phyloP scores from a whole-genome alignment of 2,329 filamentous ascomycete genomes.

The Aspergillus tubingensis region DNA sequence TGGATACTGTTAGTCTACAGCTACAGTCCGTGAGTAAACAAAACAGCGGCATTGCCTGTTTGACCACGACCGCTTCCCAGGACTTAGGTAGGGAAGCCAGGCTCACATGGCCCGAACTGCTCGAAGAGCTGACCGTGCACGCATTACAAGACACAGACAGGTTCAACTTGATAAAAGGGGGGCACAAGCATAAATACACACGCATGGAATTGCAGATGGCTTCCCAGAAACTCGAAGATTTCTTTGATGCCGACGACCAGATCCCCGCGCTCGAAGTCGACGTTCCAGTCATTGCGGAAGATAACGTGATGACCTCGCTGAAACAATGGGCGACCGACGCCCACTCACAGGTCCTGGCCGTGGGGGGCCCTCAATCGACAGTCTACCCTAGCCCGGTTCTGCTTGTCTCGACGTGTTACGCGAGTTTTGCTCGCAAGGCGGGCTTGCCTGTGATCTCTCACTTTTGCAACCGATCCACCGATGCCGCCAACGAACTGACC shows the following conservation, averaged over 20 bases:
- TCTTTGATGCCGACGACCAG: slow-evolving; percentile 40
- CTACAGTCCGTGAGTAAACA: slow-evolving; percentile 28
- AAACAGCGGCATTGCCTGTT: slow-evolving; percentile 33
- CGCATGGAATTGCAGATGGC: slow-evolving; percentile 36
- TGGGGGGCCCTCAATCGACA: slow-evolving; percentile 33
- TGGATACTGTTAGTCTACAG: slow-evolving; percentile 27
- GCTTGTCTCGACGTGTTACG: slow-evolving; percentile 38
- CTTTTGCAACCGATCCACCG: slow-evolving; percentile 35
- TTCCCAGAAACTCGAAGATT: slow-evolving; percentile 39
- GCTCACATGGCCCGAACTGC: slow-evolving; percentile 10
- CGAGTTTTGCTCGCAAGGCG: slow-evolving; percentile 32
- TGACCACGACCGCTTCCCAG: slow-evolving; percentile 33
- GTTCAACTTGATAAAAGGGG: slow-evolving; percentile 28
- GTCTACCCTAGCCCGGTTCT: slow-evolving; percentile 31
- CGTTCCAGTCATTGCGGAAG: slow-evolving; percentile 30
- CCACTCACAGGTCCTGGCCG: slow-evolving; percentile 35
- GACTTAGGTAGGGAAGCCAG: slow-evolving; percentile 32
- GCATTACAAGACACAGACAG: slow-evolving; percentile 27
- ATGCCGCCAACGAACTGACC: slow-evolving; percentile 25
- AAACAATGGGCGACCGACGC: slow-evolving; percentile 37
- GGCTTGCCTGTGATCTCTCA: slow-evolving; percentile 39
- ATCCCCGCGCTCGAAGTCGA: slow-evolving; percentile 32
- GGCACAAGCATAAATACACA: slow-evolving; percentile 38
- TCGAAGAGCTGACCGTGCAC: slow-evolving; percentile 18
- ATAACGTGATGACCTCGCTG: slow-evolving; percentile 31